Conservation (phyloP, 257 asterid species). For the Gynochthodes officinalis region DNA sequence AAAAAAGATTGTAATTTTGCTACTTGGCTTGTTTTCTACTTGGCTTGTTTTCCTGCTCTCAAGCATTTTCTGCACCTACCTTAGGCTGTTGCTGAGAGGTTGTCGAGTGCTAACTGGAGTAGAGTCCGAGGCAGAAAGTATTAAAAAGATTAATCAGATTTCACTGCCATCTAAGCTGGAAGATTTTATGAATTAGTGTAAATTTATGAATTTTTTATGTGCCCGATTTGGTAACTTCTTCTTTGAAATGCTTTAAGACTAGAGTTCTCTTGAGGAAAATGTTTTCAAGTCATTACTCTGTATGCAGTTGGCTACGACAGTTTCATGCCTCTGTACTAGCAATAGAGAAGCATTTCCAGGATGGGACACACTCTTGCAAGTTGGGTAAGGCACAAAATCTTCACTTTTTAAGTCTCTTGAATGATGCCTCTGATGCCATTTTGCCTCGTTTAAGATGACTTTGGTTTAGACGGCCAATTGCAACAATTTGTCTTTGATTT, state of each 20-base stretch:
- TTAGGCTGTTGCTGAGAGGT: background rate
- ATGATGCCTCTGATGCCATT: background rate
- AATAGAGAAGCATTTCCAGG: slow-evolving; percentile 81
- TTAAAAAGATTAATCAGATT: background rate
- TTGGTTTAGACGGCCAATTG: too few relatives aligned
- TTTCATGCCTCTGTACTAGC: slow-evolving; percentile 74
- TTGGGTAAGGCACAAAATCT: slow-evolving; percentile 57
- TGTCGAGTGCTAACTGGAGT: background rate
- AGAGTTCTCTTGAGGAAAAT: background rate
- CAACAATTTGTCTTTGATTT: background rate
- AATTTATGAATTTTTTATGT: background rate
- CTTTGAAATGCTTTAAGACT: background rate
- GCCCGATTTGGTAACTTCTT: background rate
- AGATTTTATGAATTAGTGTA: background rate
- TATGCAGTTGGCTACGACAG: slow-evolving; percentile 66
- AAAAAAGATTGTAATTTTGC: background rate
- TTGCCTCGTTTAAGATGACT: background rate
- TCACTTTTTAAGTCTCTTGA: slow-evolving; percentile 2
- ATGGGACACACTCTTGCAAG: slow-evolving; percentile 76
- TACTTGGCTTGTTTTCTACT: too few relatives aligned
- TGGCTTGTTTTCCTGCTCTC: too few relatives aligned
- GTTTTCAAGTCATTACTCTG: slow-evolving; percentile 19
- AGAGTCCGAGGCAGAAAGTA: too few relatives aligned
- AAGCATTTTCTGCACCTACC: background rate
- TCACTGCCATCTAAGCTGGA: background rate